A percentile compares a stretch with the other conserved stretches of the same genome.
phyloP scores from a whole-genome alignment of 2,329 filamentous ascomycete genomes.

The Tympanopsis confertula region DNA sequence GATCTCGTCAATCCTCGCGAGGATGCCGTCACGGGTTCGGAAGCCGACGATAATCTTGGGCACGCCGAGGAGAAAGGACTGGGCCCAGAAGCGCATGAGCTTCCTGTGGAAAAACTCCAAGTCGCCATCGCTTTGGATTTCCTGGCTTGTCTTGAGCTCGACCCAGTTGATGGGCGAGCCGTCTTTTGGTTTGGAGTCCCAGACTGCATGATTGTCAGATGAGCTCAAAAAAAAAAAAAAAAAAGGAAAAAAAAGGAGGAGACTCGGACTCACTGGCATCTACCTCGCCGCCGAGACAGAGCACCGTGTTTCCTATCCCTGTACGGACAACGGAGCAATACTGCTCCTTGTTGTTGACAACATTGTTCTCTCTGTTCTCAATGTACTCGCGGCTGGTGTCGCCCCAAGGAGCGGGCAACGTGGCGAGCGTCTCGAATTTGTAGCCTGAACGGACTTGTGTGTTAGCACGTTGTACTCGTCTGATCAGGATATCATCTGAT shows the following conservation, averaged over 20 bases:
- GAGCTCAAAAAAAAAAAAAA: background rate
- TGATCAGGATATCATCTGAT: no score
- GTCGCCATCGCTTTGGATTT: constrained; percentile 57
- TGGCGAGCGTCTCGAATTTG: constrained; percentile 84
- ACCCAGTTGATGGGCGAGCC: constrained; percentile 76
- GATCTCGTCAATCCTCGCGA: constrained; percentile 65
- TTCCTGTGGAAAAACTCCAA: constrained; percentile 74
- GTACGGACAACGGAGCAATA: constrained; percentile 93
- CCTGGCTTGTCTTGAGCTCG: constrained; percentile 78
- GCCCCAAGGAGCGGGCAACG: constrained; percentile 65
- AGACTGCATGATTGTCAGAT: constrained; percentile 38
- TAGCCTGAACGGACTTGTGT: constrained; percentile 63
- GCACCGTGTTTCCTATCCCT: constrained; percentile 61
- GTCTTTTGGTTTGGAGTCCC: constrained; percentile 67
- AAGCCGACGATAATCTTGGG: constrained; percentile 87
- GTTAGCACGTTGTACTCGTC: no score
- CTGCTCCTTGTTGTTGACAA: constrained; percentile 82
- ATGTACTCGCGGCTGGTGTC: constrained; percentile 66
- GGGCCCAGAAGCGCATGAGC: constrained; percentile 90
- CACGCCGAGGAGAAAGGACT: constrained; percentile 87
- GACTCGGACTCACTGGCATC: constrained; percentile 55
- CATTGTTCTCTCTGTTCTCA: constrained; percentile 56
- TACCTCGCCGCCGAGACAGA: constrained; percentile 89
- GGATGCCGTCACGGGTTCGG: constrained; percentile 57
- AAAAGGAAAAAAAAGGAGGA: constrained; percentile 4